phyloP scores from a whole-genome alignment of 257 asterid genomes.

The Nicotiana attenuata region DNA sequence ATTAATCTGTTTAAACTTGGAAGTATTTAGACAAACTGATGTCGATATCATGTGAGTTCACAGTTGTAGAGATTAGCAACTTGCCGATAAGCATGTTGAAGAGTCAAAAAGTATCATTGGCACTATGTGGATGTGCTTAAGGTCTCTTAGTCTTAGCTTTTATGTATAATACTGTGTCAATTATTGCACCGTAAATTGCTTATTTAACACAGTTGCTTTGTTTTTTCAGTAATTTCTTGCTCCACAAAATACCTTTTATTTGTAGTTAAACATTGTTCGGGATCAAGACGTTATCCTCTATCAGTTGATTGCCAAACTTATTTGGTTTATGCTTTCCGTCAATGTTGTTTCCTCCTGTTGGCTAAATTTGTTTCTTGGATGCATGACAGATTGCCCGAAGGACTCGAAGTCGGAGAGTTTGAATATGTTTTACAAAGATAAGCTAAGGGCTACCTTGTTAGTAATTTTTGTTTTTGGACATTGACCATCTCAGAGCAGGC shows the following conservation, averaged over 20 bases:
- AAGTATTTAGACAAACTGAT: background rate
- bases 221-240: background rate
- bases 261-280: background rate
- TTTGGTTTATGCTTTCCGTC: background rate
- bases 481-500: background rate
- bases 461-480: background rate
- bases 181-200: background rate
- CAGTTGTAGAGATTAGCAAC: background rate
- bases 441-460: background rate
- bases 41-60: background rate
- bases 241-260: background rate
- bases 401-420: constrained; percentile 38
- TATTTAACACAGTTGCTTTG: background rate
- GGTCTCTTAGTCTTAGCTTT: background rate
- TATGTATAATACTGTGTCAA: background rate
- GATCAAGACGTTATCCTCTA: background rate
- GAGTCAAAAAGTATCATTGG: background rate
- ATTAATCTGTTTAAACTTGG: background rate
- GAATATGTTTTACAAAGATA: constrained; percentile 3
- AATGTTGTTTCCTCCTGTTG: background rate
- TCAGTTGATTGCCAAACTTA: background rate
- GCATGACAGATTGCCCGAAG: constrained; percentile 37
- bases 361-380: background rate
- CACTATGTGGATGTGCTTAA: no score
- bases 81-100: background rate